Evolutionary conservation across 2,329 filamentous ascomycete genomes (phyloP).

Genomic region (Penicillium oxalicum): DNA sequence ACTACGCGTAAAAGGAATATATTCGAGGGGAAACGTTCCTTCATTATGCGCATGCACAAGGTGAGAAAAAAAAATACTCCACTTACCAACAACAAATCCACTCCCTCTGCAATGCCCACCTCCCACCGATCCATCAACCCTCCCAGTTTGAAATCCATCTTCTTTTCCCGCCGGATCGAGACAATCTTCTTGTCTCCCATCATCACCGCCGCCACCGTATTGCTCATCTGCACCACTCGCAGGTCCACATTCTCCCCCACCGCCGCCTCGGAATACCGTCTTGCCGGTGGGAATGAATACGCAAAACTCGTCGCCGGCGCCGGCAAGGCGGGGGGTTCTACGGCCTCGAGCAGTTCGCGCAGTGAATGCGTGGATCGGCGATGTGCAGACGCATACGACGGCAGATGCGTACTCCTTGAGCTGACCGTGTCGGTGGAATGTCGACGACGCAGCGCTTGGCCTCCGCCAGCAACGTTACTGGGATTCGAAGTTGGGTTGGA

Average conservation of each 20-base stretch:
- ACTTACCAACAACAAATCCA: slow-evolving; percentile 22
- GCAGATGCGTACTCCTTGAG: slow-evolving; percentile 3
- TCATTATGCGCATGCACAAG: too few relatives aligned
- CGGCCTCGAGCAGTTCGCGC: slow-evolving; percentile 18
- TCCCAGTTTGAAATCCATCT: slow-evolving; percentile 9
- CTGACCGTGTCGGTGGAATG: slow-evolving; percentile 1
- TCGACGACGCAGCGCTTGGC: slow-evolving; percentile 4
- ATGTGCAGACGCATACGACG: slow-evolving; percentile 17
- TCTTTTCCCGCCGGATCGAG: slow-evolving; percentile 11
- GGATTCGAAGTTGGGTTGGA: background rate
- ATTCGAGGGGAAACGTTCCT: too few relatives aligned
- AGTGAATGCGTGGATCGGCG: slow-evolving; percentile 10
- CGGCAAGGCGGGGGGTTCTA: slow-evolving; percentile 19
- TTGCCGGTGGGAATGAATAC: slow-evolving; percentile 4
- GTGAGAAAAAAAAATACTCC: too few relatives aligned
- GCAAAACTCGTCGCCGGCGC: slow-evolving; percentile 10
- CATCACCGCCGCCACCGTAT: slow-evolving; percentile 11
- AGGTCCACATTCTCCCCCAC: slow-evolving; percentile 11
- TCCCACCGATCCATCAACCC: slow-evolving; percentile 16
- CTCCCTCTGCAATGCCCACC: slow-evolving; percentile 18
- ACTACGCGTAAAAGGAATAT: too few relatives aligned
- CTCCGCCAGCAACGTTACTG: background rate
- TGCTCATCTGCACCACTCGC: slow-evolving; percentile 11
- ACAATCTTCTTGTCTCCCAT: slow-evolving; percentile 18
- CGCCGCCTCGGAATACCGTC: slow-evolving; percentile 9